A percentile compares a stretch with the other conserved stretches of the same genome.
Evolutionary conservation across 306 rosid species (phyloP).

Genomic region (Ormosia semicastrata): DNA sequence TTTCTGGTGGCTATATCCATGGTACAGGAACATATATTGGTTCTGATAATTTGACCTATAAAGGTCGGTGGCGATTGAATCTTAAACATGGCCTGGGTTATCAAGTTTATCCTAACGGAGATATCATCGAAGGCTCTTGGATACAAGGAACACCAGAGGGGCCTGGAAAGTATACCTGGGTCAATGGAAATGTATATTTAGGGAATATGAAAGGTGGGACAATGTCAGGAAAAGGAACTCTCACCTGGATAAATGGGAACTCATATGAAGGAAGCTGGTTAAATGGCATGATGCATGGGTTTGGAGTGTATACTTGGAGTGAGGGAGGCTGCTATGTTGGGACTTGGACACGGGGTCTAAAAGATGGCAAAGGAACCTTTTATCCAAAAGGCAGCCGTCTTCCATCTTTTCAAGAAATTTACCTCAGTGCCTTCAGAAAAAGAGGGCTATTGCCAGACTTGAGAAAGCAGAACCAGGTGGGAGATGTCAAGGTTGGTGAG

Average conservation of each 20-base stretch:
- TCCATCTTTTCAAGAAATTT: constrained; percentile 74
- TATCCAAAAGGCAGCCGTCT: constrained; percentile 70
- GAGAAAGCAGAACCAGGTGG: constrained; percentile 66
- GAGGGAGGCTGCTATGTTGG: constrained; percentile 91
- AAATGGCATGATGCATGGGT: constrained; percentile 88
- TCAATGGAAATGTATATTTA: constrained; percentile 70
- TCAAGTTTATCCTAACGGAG: constrained; percentile 76
- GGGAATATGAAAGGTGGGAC: constrained; percentile 88
- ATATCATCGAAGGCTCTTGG: constrained; percentile 86
- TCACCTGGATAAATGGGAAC: constrained; percentile 78
- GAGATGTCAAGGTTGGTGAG: constrained; percentile 53
- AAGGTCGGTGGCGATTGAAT: constrained; percentile 83
- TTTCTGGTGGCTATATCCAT: constrained; percentile 82
- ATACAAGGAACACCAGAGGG: constrained; percentile 84
- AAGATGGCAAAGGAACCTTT: constrained; percentile 91
- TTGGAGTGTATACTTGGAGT: constrained; percentile 79
- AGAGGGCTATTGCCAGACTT: constrained; percentile 81
- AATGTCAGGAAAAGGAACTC: constrained; percentile 90
- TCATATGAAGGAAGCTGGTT: constrained; percentile 87
- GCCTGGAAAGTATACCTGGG: constrained; percentile 88
- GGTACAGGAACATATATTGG: constrained; percentile 70
- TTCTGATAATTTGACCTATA: constrained; percentile 59
- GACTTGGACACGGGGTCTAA: constrained; percentile 80
- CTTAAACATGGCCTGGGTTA: constrained; percentile 84
- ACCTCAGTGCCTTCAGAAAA: constrained; percentile 83